Evolutionary conservation across 1,284 basidiomycete genomes (phyloP), one percentile per base, ranked within the genome.

Genomic region (Boletus hoseneyae): DNA sequence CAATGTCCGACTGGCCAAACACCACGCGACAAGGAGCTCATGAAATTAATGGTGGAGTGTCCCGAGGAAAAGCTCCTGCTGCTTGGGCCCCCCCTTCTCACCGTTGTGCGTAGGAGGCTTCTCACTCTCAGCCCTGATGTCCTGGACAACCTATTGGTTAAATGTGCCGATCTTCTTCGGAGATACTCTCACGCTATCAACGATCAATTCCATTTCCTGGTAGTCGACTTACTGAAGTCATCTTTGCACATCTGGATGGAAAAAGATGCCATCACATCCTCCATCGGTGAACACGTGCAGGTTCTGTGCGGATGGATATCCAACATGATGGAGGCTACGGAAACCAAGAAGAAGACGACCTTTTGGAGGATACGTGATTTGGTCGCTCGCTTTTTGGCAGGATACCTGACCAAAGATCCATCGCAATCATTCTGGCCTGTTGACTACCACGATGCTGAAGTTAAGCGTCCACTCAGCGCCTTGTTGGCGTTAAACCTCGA

Each of bases 311-410:
- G 64, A 1, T 85, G 77, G 76, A 66, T 92, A 47, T 71, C 78
- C 23, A 56, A 61, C 3, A 70, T 71, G 50, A 64, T 83, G 30
- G 65, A 63, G 41, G 52, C 61, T 0, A 29, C 55, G 16, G 63
- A 61, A 27, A 53, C 58, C 13, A 71, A 68, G 30, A 71, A 74
- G 13, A 75, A 74, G 37, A 64, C 84, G 2, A 69, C 71, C 0
- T 82, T 78, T 2, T 94, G 91, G 90, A 73, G 70, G 43, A 76
- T 83, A 30, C 80, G 91, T 18, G 83, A 92, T 57, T 65, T 73
- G 23, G 69, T 90, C 33, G 71, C 82, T 37, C 71, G 74, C 15
- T 88, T 95, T 62, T 69, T 92, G 41, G 81, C 85, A 55, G 66
- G 66, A 37, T 90, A 88, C 61, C 70, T 94, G 10, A 60, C 63